Evolutionary conservation across 192 early-diverging fungal species (phyloP), one percentile per base, ranked within the genome.

Genomic region (Funneliformis geosporum): DNA sequence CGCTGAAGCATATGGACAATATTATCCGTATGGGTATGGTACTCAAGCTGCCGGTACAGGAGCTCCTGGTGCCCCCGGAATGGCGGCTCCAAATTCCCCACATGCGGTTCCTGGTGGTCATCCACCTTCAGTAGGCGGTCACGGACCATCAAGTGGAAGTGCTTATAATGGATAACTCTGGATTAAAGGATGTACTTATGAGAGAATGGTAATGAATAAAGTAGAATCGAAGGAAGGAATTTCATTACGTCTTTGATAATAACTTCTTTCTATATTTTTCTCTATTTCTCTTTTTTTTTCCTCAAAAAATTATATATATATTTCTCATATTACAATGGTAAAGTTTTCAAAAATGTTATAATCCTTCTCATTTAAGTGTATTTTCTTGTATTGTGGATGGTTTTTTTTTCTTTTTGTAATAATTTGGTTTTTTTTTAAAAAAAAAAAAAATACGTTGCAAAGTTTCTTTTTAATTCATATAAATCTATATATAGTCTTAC

Each of bases 1-100:
- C 33, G 33, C 33, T 78, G 76, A 78, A 50, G 60, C 75, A 64
- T 78, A 78, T 28, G 75, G 75, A 77, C 65, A 78, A 67, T 67
- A 78, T 67, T 65, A 67, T 46, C 42, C 42, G 6, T 78, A 78
- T 27, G 64, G 64, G 25, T 65, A 67, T 38, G 42, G 50, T 38
- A 27, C 73, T 47, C 64, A 78, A 44, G 76, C 76, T 14, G 40
- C 62, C 28, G 64, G 28, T 47, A 33, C 76, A 14, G 76, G 62
- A 23, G 62, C 76, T 21, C 44, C 76, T 65, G 39, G 27, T 4
- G 66, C 66, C 16, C 39, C 66, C 1, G 66, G 28, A 28, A 68
- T 68, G 66, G 66, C 39, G 14, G 23, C 66, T 23, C 39, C 66
- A 68, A 68, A 21, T 28, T 68, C 66, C 1, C 50, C 50, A 55